Evolutionary conservation across 2,329 filamentous ascomycete species (phyloP).

Genomic region (Epichloe sibirici): DNA sequence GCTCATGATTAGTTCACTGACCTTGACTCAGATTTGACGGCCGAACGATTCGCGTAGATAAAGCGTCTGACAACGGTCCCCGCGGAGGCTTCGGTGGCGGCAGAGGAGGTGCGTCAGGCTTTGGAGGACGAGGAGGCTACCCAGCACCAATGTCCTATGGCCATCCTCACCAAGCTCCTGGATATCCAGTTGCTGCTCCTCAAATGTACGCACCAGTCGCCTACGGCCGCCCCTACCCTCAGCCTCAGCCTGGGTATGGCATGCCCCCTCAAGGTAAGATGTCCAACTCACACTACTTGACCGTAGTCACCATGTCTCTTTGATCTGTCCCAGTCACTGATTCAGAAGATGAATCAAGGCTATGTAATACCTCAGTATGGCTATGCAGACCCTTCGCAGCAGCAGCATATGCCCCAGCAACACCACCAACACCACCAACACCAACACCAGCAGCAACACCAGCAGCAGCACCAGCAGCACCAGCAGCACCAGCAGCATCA

Average conservation of each 20-base stretch:
- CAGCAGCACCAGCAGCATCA: constrained; percentile 8
- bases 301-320: neutral
- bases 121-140: constrained; percentile 34
- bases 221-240: constrained; percentile 27
- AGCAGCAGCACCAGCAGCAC: constrained; percentile 5
- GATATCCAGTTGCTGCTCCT: constrained; percentile 20
- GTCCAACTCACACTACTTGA: neutral
- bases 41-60: constrained; percentile 88
- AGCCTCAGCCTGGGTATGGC: constrained; percentile 22
- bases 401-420: constrained; percentile 8
- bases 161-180: constrained; percentile 24
- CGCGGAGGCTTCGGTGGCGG: constrained; percentile 32
- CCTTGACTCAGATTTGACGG: constrained; percentile 64
- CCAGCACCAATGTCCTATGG: constrained; percentile 27
- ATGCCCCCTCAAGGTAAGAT: constrained; percentile 29
- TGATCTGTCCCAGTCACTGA: neutral
- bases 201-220: constrained; percentile 25
- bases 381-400: constrained; percentile 22
- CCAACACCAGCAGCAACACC: constrained; percentile 9
- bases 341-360: constrained; percentile 15
- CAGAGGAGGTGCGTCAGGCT: constrained; percentile 25
- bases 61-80: constrained; percentile 70
- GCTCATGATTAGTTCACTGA: constrained; percentile 3
- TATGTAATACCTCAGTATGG: constrained; percentile 30
- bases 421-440: neutral